phyloP scores from a whole-genome alignment of 2,329 filamentous ascomycete genomes.

The Monosporascus sp. region DNA sequence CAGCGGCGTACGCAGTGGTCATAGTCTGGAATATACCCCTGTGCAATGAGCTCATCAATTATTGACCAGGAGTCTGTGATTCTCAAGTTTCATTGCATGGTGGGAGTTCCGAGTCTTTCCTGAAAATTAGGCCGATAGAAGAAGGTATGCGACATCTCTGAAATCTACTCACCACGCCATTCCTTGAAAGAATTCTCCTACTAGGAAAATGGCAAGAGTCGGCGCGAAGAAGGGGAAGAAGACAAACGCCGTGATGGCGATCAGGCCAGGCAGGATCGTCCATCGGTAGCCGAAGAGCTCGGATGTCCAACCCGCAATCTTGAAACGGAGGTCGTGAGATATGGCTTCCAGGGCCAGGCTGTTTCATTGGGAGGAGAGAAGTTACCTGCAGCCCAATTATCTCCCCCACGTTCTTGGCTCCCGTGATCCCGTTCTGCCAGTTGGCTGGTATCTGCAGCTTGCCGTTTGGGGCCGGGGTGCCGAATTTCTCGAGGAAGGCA shows the following conservation, averaged over 20 bases:
- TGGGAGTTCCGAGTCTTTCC: too few relatives aligned
- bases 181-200: slow-evolving; percentile 35
- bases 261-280: slow-evolving; percentile 34
- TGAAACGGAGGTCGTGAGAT: background rate
- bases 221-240: slow-evolving; percentile 36
- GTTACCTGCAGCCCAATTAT: slow-evolving; percentile 39
- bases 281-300: slow-evolving; percentile 35
- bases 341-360: background rate
- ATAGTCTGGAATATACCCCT: slow-evolving; percentile 26
- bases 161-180: slow-evolving; percentile 27
- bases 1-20: slow-evolving; percentile 23
- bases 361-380: background rate
- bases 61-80: too few relatives aligned
- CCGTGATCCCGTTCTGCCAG: slow-evolving; percentile 44
- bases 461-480: slow-evolving; percentile 24
- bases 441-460: slow-evolving; percentile 36
- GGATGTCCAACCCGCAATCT: slow-evolving; percentile 37
- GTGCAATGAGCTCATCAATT: too few relatives aligned
- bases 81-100: too few relatives aligned
- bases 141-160: too few relatives aligned
- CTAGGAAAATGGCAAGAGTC: slow-evolving; percentile 30
- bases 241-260: slow-evolving; percentile 33
- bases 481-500: slow-evolving; percentile 29
- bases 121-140: too few relatives aligned
- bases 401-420: slow-evolving; percentile 38